These are phyloP conservation scores for Hanseniaspora vineae DNA, from an alignment of 805 yeast species.

Conservation along the genomic window DNA sequence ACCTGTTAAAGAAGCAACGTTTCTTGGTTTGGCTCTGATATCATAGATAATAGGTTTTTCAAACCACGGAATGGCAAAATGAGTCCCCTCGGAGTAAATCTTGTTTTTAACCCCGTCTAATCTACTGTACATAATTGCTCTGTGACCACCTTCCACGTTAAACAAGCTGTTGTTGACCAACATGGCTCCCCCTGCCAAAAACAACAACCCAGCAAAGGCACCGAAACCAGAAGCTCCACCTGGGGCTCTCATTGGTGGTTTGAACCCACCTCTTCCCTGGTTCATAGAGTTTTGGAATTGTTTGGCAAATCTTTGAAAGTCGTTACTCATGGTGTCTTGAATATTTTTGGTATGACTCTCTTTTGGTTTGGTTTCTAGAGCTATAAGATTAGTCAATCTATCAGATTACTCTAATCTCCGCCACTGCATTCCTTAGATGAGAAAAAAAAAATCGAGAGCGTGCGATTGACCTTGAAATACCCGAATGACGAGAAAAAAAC, in stretches of 20 bases:
- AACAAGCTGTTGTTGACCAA: slow-evolving; percentile 45
- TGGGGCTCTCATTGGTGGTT: slow-evolving; percentile 8
- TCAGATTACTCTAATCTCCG: no score
- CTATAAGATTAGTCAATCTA: no score
- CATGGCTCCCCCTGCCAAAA: slow-evolving; percentile 44
- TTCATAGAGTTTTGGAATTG: slow-evolving; percentile 36
- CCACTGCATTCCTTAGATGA: background rate
- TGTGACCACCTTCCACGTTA: slow-evolving; percentile 97
- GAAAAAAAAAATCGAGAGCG: background rate
- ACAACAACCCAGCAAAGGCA: background rate
- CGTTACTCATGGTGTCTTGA: slow-evolving; percentile 21
- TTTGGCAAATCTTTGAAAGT: slow-evolving; percentile 40
- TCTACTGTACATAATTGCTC: slow-evolving; percentile 90
- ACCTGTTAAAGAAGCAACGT: slow-evolving; percentile 91
- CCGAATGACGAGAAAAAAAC: no score
- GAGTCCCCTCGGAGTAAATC: slow-evolving; percentile 90
- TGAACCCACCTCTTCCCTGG: slow-evolving; percentile 26
- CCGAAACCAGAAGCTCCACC: slow-evolving; percentile 6
- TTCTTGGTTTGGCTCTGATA: slow-evolving; percentile 94
- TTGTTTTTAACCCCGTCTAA: slow-evolving; percentile 69
- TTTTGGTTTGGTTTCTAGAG: no score
- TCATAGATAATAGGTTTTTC: slow-evolving; percentile 89
- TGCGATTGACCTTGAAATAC: no score
- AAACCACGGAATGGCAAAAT: slow-evolving; percentile 84
- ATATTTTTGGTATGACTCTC: no score